Conservation (phyloP, 1,284 basidiomycete genomes). For the Rhodotorula sp. region DNA sequence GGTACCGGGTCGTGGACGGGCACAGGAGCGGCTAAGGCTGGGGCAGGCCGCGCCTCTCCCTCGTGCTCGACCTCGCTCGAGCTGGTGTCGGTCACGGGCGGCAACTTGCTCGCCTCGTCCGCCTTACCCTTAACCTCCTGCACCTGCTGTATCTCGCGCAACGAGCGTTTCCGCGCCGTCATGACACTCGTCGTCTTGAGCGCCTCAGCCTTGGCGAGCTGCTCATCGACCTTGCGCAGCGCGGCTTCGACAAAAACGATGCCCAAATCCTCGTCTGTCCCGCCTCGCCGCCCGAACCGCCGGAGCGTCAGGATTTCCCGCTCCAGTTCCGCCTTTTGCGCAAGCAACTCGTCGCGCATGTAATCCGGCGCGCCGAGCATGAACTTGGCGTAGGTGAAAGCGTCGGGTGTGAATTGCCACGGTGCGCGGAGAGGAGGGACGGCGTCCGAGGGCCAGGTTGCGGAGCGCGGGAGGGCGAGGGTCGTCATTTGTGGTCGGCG, state of each 20-base stretch:
- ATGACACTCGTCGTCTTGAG: slow-evolving; percentile 60
- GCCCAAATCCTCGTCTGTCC: slow-evolving; percentile 71
- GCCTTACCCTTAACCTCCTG: slow-evolving; percentile 33
- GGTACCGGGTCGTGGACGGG: slow-evolving; percentile 10
- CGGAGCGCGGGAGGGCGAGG: slow-evolving; percentile 86
- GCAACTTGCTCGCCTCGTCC: not conserved
- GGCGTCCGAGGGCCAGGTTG: slow-evolving; percentile 88
- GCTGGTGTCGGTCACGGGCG: slow-evolving; percentile 35
- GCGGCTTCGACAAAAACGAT: slow-evolving; percentile 77
- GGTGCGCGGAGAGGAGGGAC: slow-evolving; percentile 87
- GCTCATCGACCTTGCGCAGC: slow-evolving; percentile 67
- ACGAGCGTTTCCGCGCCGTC: slow-evolving; percentile 56
- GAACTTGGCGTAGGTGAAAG: slow-evolving; percentile 83
- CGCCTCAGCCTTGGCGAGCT: slow-evolving; percentile 71
- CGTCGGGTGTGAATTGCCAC: slow-evolving; percentile 93
- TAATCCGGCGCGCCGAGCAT: slow-evolving; percentile 92
- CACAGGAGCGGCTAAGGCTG: not conserved
- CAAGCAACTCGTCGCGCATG: slow-evolving; percentile 64
- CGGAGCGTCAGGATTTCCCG: slow-evolving; percentile 37
- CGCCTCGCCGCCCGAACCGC: slow-evolving; percentile 36
- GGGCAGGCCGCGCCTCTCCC: slow-evolving; percentile 21
- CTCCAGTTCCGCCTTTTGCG: slow-evolving; percentile 63
- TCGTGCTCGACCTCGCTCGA: slow-evolving; percentile 38
- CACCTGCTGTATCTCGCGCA: slow-evolving; percentile 59
- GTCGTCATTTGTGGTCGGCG: slow-evolving; percentile 92